These are phyloP conservation scores for Argentina anserina DNA, from an alignment of 306 rosid genomes.

Conservation along the genomic window DNA sequence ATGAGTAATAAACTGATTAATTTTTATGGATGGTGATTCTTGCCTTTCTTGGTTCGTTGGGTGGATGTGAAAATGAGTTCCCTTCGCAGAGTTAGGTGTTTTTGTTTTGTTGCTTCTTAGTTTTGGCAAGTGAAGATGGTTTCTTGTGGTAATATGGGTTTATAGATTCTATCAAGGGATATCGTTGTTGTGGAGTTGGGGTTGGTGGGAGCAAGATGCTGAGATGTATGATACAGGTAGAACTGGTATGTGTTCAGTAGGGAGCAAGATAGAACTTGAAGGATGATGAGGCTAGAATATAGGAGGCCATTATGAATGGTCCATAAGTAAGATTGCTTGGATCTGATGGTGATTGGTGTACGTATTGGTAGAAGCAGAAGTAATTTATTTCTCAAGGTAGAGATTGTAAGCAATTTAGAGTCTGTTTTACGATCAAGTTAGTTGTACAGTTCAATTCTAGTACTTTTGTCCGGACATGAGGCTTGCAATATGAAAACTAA, in stretches of 20 bases:
- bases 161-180: not conserved
- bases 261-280: not conserved
- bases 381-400: not conserved
- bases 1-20: conserved; percentile 17
- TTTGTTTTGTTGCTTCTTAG: not conserved
- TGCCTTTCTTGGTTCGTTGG: conserved; percentile 12
- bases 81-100: conserved; percentile 6
- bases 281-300: not conserved
- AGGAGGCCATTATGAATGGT: not conserved
- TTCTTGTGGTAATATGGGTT: conserved; percentile 1
- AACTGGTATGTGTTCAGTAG: conserved; percentile 10
- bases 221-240: conserved; percentile 15
- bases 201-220: not conserved
- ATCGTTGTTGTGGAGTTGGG: conserved; percentile 1
- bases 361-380: not conserved
- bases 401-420: not conserved
- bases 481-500: not conserved
- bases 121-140: not conserved
- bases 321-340: not conserved
- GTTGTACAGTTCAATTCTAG: not conserved
- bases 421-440: not conserved
- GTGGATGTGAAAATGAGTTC: not conserved
- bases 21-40: conserved; percentile 4
- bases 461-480: not conserved
- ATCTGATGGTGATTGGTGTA: not conserved